A percentile compares a stretch with the other conserved stretches of the same genome.
phyloP scores from a whole-genome alignment of 2,329 filamentous ascomycete species.

The Xylaria polymorpha region DNA sequence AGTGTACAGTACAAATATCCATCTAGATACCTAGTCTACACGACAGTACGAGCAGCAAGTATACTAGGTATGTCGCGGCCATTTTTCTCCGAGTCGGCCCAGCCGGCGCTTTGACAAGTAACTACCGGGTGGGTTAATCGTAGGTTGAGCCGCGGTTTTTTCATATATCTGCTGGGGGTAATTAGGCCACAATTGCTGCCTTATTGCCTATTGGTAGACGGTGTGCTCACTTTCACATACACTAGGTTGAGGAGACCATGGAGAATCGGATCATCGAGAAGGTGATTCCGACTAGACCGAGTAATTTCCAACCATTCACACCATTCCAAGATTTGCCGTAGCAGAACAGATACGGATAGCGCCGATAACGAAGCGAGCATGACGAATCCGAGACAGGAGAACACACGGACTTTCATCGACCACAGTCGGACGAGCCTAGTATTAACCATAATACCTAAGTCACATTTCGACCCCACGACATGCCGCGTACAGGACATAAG shows the following conservation, averaged over 20 bases:
- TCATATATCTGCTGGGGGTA: background rate
- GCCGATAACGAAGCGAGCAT: constrained; percentile 34
- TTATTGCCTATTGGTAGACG: constrained; percentile 78
- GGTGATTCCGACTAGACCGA: constrained; percentile 49
- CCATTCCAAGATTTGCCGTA: constrained; percentile 44
- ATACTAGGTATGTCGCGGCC: background rate
- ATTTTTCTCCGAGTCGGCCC: background rate
- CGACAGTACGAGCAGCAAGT: background rate
- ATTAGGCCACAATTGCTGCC: constrained; percentile 57
- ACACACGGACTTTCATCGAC: constrained; percentile 40
- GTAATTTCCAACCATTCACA: constrained; percentile 42
- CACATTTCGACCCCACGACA: constrained; percentile 54
- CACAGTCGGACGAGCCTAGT: constrained; percentile 51
- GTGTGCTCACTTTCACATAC: constrained; percentile 77
- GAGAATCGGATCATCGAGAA: constrained; percentile 55
- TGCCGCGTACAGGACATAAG: background rate
- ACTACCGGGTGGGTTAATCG: background rate
- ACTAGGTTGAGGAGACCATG: constrained; percentile 86
- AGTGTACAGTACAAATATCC: background rate
- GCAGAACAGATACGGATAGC: constrained; percentile 39
- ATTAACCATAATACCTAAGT: constrained; percentile 53
- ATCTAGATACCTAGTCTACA: no score
- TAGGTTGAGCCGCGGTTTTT: background rate
- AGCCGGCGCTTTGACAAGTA: no score
- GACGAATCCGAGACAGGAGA: constrained; percentile 42